Conservation (phyloP, 768 basidiomycete genomes). For the Tulasnella sp. region DNA sequence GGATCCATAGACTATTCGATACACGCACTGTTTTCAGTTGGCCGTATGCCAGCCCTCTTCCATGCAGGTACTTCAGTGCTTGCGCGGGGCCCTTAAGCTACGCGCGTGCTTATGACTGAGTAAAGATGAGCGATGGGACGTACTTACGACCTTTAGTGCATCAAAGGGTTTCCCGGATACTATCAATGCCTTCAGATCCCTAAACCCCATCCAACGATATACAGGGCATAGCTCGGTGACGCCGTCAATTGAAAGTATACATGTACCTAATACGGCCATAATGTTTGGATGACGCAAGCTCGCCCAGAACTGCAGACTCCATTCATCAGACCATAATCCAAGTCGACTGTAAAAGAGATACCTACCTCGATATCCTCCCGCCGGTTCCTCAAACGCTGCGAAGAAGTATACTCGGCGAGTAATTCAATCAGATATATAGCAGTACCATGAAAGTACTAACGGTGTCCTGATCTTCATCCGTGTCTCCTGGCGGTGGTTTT, state of each 20-base stretch:
- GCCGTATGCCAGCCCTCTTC: background rate
- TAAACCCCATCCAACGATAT: background rate
- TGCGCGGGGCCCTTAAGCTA: background rate
- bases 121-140: background rate
- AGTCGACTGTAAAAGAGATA: no score
- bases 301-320: background rate
- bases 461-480: background rate
- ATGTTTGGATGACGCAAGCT: background rate
- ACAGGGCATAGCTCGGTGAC: background rate
- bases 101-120: background rate
- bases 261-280: background rate
- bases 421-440: no score
- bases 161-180: background rate
- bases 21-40: background rate
- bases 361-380: background rate
- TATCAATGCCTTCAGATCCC: background rate
- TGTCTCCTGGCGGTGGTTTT: background rate
- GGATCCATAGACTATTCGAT: accelerated
- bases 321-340: background rate
- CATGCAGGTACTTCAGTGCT: background rate
- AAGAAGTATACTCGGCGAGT: background rate
- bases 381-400: background rate
- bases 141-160: background rate
- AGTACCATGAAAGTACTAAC: no score
- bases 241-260: background rate